Conservation (phyloP, 495 filamentous ascomycete species). For the Neurospora sp. region DNA sequence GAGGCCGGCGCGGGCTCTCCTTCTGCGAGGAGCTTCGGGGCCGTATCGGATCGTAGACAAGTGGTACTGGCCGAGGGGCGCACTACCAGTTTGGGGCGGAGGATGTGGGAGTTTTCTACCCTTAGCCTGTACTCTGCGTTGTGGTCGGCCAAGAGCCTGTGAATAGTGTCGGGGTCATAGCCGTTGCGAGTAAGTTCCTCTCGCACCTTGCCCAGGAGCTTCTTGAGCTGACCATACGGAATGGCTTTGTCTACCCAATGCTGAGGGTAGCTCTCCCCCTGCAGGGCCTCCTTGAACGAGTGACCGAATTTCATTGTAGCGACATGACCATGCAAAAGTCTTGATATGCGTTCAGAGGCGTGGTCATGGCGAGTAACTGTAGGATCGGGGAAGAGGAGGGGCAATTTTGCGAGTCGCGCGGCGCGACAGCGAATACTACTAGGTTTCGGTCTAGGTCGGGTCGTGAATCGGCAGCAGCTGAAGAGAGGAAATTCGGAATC, state of each 20-base stretch:
- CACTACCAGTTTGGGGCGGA: constrained; percentile 20
- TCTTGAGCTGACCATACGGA: constrained; percentile 65
- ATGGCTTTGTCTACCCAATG: constrained; percentile 63
- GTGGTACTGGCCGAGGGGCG: constrained; percentile 6
- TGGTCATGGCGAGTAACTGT: constrained; percentile 17
- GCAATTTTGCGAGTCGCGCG: neutral
- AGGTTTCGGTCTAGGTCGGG: neutral
- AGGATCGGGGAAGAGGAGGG: neutral
- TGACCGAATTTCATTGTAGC: constrained; percentile 66
- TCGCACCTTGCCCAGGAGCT: constrained; percentile 59
- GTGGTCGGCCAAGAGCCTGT: constrained; percentile 34
- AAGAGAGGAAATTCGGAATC: neutral
- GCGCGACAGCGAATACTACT: neutral
- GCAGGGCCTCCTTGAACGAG: constrained; percentile 49
- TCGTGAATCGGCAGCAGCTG: neutral
- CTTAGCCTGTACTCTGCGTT: constrained; percentile 40
- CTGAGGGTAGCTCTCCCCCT: constrained; percentile 47
- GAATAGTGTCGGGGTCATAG: constrained; percentile 50
- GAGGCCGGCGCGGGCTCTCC: constrained; percentile 1
- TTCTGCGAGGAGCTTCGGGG: neutral
- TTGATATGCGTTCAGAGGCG: constrained; percentile 8
- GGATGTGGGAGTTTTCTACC: constrained; percentile 15
- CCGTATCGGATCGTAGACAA: neutral
- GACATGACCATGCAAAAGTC: constrained; percentile 10
- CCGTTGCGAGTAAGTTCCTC: constrained; percentile 51